phyloP scores from a whole-genome alignment of 208 protist species.

The Naegleria fowleri region DNA sequence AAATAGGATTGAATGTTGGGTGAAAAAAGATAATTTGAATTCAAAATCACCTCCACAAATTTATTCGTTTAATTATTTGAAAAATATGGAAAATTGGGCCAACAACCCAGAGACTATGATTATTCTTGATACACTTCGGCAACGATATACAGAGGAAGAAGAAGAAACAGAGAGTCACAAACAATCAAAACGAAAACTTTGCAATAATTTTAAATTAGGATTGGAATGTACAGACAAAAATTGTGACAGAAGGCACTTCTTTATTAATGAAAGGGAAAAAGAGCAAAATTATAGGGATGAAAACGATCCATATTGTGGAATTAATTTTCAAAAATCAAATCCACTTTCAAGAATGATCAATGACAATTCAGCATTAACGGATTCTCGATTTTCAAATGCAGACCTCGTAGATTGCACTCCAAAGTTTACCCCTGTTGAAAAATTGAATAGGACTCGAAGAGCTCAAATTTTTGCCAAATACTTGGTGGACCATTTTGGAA shows the following conservation, averaged over 20 bases:
- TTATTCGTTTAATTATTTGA: not conserved
- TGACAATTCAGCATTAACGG: no score
- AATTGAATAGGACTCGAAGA: not conserved
- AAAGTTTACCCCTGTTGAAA: not conserved
- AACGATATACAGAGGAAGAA: not conserved
- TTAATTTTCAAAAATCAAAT: not conserved
- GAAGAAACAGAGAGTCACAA: not conserved
- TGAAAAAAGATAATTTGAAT: not conserved
- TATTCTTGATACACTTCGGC: not conserved
- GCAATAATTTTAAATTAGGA: not conserved
- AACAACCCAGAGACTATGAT: not conserved
- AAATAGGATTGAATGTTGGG: not conserved
- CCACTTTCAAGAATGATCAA: not conserved
- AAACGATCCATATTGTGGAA: not conserved
- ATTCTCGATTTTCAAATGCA: not conserved
- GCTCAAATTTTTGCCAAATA: slow-evolving; percentile 3
- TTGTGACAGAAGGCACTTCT: not conserved
- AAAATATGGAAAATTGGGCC: not conserved
- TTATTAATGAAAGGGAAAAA: not conserved
- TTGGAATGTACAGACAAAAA: not conserved
- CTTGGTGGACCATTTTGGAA: not conserved
- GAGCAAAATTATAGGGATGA: slow-evolving; percentile 3
- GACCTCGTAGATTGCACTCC: not conserved
- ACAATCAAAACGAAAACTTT: not conserved
- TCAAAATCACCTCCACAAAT: not conserved